Conservation (phyloP, 805 yeast genomes). For the Brettanomyces naardenensis region DNA sequence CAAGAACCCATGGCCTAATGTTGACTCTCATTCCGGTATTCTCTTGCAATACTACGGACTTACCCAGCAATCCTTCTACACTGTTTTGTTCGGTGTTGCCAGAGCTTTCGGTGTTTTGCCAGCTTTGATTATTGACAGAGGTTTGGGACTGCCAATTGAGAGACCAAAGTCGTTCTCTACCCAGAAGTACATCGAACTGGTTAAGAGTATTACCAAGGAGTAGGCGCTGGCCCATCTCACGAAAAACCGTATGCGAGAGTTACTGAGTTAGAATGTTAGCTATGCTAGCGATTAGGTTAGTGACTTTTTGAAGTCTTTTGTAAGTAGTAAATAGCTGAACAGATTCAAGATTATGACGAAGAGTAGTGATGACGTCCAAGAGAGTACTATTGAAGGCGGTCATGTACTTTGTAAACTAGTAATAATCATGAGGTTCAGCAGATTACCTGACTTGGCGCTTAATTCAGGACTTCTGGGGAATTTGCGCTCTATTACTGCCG, state of each 20-base stretch:
- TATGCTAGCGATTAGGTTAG: no score
- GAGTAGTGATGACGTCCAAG: no score
- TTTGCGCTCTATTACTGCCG: no score
- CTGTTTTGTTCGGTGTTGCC: slow-evolving; percentile 79
- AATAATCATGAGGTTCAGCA: no score
- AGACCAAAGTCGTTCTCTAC: slow-evolving; percentile 93
- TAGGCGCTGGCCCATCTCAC: no score
- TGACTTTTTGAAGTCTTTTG: no score
- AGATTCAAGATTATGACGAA: no score
- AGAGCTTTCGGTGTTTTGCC: slow-evolving; percentile 85
- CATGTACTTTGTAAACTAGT: no score
- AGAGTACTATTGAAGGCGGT: no score
- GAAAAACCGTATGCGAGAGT: neutral
- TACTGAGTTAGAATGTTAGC: neutral
- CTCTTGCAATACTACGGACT: slow-evolving; percentile 79
- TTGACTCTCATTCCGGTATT: slow-evolving; percentile 83
- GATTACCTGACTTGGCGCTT: no score
- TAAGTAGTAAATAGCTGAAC: no score
- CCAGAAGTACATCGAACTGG: slow-evolving; percentile 83
- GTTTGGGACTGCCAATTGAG: slow-evolving; percentile 74
- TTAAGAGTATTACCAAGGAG: slow-evolving; percentile 27
- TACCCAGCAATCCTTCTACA: slow-evolving; percentile 76
- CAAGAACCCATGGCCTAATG: slow-evolving; percentile 91
- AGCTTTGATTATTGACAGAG: slow-evolving; percentile 79
- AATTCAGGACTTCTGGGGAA: no score